Evolutionary conservation across 805 yeast genomes (phyloP).

Genomic region (Lipomyces orientalis): DNA sequence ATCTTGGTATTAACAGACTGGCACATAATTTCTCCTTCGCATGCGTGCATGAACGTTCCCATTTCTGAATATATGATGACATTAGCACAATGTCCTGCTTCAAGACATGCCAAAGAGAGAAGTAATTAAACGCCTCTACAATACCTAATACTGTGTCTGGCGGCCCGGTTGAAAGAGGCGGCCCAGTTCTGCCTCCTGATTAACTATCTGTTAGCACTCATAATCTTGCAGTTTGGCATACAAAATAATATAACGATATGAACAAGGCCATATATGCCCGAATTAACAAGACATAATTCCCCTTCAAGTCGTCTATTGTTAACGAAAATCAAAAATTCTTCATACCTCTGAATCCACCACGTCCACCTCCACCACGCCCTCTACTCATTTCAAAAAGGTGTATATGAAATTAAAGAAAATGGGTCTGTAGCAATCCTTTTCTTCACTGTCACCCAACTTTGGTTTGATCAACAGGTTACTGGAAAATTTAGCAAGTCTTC

Average conservation of each 20-base stretch:
- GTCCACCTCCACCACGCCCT: constrained; percentile 70
- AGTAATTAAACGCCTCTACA: constrained; percentile 2
- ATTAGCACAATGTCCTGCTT: not conserved
- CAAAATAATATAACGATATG: not conserved
- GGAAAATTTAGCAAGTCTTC: not conserved
- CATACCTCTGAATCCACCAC: constrained; percentile 47
- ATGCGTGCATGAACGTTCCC: constrained; percentile 90
- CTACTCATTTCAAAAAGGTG: constrained; percentile 59
- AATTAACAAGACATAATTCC: not conserved
- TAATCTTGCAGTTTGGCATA: not conserved
- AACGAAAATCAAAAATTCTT: not conserved
- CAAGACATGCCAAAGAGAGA: not conserved
- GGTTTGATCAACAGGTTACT: not conserved
- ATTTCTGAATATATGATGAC: constrained; percentile 57
- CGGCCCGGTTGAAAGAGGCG: constrained; percentile 85
- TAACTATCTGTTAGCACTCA: not conserved
- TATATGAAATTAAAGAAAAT: not conserved
- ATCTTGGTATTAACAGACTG: constrained; percentile 91
- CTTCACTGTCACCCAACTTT: not conserved
- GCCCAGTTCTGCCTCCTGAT: constrained; percentile 70
- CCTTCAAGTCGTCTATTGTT: not conserved
- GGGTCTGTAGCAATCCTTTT: not conserved
- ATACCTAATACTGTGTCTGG: constrained; percentile 76
- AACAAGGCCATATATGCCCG: not conserved
- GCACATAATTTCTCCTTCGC: constrained; percentile 98